Evolutionary conservation across 1,284 basidiomycete species (phyloP).

Genomic region (Leccinum variabile): DNA sequence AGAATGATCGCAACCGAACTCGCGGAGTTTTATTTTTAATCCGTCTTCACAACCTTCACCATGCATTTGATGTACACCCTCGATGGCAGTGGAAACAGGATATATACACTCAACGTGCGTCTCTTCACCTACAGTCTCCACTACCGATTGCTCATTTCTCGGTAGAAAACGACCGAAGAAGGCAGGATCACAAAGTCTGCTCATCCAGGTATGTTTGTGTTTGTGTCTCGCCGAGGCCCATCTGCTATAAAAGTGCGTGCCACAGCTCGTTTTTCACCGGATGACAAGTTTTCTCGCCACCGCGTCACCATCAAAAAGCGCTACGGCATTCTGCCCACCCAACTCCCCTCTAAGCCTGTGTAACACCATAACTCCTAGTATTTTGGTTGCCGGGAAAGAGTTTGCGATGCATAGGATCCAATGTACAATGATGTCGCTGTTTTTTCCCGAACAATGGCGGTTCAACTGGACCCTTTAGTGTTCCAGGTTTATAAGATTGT

Average conservation of each 20-base stretch:
- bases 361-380: neutral
- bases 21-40: conserved; percentile 22
- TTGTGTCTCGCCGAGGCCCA: neutral
- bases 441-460: neutral
- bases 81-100: conserved; percentile 75
- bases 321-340: conserved; percentile 82
- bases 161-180: conserved; percentile 77
- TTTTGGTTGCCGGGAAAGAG: neutral
- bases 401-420: neutral
- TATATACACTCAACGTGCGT: conserved; percentile 88
- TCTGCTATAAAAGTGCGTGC: conserved; percentile 10
- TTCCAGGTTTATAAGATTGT: neutral
- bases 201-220: conserved; percentile 71
- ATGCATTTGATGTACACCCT: conserved; percentile 97
- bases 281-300: conserved; percentile 97
- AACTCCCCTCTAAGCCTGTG: conserved; percentile 81
- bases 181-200: conserved; percentile 91
- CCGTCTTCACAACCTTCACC: neutral
- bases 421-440: neutral
- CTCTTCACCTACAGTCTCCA: neutral
- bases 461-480: too few species aligned
- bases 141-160: conserved; percentile 9
- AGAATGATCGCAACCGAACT: neutral
- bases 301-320: conserved; percentile 94
- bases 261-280: conserved; percentile 91